phyloP scores from a whole-genome alignment of 2,329 filamentous ascomycete species.

The Calonectria montana region DNA sequence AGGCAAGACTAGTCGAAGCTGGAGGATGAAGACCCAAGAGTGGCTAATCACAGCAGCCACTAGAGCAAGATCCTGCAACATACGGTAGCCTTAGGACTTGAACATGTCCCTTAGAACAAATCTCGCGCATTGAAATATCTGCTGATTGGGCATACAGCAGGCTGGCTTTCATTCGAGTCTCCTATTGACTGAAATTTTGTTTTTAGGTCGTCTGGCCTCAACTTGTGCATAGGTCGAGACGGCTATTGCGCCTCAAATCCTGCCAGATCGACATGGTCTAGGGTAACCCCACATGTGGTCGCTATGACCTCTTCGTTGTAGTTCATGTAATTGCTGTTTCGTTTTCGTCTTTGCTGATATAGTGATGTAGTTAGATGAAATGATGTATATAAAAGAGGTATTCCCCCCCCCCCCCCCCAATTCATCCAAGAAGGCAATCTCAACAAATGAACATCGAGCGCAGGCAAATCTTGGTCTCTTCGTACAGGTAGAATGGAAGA shows the following conservation, averaged over 20 bases:
- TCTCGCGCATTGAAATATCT: neutral
- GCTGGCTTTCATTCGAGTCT: neutral
- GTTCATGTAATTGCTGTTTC: too few relatives aligned
- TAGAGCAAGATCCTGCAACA: neutral
- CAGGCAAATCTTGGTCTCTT: too few relatives aligned
- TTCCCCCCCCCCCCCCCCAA: too few relatives aligned
- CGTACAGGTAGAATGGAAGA: too few relatives aligned
- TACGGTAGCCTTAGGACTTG: neutral
- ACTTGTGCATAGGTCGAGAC: neutral
- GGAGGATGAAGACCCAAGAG: neutral
- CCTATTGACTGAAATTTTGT: neutral
- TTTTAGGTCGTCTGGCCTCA: neutral
- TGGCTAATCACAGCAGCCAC: neutral
- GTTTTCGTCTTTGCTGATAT: too few relatives aligned
- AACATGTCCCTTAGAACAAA: neutral
- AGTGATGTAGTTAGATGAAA: too few relatives aligned
- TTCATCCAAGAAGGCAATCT: too few relatives aligned
- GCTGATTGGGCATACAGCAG: neutral
- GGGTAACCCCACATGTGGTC: neutral
- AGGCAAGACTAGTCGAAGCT: slow-evolving; percentile 17
- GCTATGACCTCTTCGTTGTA: too few relatives aligned
- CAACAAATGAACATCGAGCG: too few relatives aligned
- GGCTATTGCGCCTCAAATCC: neutral
- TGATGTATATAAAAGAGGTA: too few relatives aligned
- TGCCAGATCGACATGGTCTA: slow-evolving; percentile 4